phyloP scores from a whole-genome alignment of 2,329 filamentous ascomycete genomes.

The Nemania serpens region DNA sequence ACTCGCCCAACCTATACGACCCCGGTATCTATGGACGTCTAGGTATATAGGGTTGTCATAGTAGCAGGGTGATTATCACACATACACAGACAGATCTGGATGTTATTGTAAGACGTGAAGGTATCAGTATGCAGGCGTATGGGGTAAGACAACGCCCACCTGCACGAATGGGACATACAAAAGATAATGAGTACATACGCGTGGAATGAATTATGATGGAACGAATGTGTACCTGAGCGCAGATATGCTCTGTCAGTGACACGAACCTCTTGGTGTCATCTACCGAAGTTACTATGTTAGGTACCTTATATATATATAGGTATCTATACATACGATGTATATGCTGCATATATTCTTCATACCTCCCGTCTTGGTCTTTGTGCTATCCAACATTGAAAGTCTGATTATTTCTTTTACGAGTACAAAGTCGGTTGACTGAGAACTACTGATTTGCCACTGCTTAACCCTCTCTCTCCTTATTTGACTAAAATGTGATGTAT shows the following conservation, averaged over 20 bases:
- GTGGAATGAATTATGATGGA: not conserved
- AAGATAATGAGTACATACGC: not conserved
- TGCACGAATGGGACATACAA: not conserved
- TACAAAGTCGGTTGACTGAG: too few species aligned
- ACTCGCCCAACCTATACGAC: not conserved
- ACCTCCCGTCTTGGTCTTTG: not conserved
- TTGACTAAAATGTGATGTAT: too few species aligned
- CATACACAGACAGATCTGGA: not conserved
- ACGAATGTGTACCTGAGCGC: not conserved
- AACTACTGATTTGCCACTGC: too few species aligned
- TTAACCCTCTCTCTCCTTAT: too few species aligned
- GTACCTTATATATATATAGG: not conserved
- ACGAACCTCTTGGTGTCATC: not conserved
- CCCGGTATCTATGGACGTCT: not conserved
- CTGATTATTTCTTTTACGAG: too few species aligned
- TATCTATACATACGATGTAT: not conserved
- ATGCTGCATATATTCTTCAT: not conserved
- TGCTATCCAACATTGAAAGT: too few species aligned
- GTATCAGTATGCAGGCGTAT: not conserved
- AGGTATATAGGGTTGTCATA: slow-evolving; percentile 4
- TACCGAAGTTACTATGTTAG: not conserved
- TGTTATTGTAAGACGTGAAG: not conserved
- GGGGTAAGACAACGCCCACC: not conserved
- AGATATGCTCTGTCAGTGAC: not conserved
- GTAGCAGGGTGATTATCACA: not conserved